Conservation (phyloP, 1,284 basidiomycete genomes). For the Neonothopanus nambi region DNA sequence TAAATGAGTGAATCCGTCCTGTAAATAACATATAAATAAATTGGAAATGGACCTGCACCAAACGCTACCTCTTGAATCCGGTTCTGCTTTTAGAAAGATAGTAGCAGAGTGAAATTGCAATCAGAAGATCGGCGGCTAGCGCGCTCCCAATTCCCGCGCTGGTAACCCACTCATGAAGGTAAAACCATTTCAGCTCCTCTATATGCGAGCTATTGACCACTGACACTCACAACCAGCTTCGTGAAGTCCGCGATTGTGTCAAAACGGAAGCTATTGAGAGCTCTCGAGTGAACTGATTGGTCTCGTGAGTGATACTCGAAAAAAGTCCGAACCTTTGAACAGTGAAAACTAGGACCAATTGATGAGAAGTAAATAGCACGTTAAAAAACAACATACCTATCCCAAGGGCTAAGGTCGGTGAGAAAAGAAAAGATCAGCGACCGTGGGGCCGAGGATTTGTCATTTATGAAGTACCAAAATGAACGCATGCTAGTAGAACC, state of each 20-base stretch:
- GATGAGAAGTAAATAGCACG: background rate
- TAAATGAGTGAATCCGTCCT: slow-evolving; percentile 44
- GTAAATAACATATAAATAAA: background rate
- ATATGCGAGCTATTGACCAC: background rate
- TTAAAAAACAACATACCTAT: slow-evolving; percentile 30
- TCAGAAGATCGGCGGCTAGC: slow-evolving; percentile 41
- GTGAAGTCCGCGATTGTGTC: slow-evolving; percentile 30
- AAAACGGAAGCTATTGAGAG: slow-evolving; percentile 28
- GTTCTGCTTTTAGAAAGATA: slow-evolving; percentile 34
- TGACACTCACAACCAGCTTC: slow-evolving; percentile 34
- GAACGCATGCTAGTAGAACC: slow-evolving; percentile 36
- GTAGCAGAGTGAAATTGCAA: slow-evolving; percentile 40
- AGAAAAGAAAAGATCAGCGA: background rate
- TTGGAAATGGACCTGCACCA: background rate
- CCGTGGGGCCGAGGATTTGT: background rate
- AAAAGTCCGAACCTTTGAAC: slow-evolving; percentile 33
- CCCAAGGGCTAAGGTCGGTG: slow-evolving; percentile 32
- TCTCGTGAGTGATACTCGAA: background rate
- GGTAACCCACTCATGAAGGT: slow-evolving; percentile 37
- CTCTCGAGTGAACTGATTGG: background rate
- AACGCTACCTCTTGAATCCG: slow-evolving; percentile 12
- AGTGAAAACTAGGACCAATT: slow-evolving; percentile 35
- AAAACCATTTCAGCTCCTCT: background rate
- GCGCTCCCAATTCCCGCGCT: slow-evolving; percentile 42
- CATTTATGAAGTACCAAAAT: slow-evolving; percentile 34